Base-by-base conservation (phyloP, 495 filamentous ascomycete species). In the Clavariopsis aquatica region DNA sequence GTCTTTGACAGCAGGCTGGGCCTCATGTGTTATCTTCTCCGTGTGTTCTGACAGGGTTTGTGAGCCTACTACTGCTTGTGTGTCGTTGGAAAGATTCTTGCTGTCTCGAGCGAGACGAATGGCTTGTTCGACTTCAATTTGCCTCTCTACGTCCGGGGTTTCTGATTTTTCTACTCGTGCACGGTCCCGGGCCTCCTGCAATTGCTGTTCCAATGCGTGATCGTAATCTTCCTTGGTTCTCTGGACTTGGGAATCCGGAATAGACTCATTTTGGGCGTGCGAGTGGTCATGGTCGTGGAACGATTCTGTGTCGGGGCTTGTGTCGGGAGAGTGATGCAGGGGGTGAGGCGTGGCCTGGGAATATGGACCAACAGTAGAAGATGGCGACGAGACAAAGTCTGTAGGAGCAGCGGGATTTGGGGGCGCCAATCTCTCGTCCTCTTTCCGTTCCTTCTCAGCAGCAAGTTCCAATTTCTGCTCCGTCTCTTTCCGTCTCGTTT, bases 291-390 rank as follows among this genome's bases (percentile, higher is more conserved):
- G 74, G 75, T 67, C 80, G 73, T 26, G 78, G 73, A 65, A 69
- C 29, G 73, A 75, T 41, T 84, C 83, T 49, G 79, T 78, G 65
- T 84, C 82, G 0, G 83, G 80, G 60, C 81, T 83, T 1, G 83
- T 83, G 62, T 82, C 79, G 1, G 81, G 76, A 0, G 82, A 75
- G 77, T 51, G 77, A 38, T 56, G 74, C 57, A 69, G 82, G 75
- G 34, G 72, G 56, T 71, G 67, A 7, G 77, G 75, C 9, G 77
- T 79, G 23, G 70, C 72, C 38, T 74, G 69, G n/a, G 77, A 78
- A 46, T 76, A 76, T 2, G 75, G 66, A 10, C 76, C 77, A 46
- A 76, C 71, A 2, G 77, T 78, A 9, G 77, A 79, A 3, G 75
- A 77, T 10, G 77, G 77, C 6, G 77, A 78, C 12, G 76, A 78